Evolutionary conservation across 2,329 filamentous ascomycete genomes (phyloP).

Genomic region (Apiospora koreana): DNA sequence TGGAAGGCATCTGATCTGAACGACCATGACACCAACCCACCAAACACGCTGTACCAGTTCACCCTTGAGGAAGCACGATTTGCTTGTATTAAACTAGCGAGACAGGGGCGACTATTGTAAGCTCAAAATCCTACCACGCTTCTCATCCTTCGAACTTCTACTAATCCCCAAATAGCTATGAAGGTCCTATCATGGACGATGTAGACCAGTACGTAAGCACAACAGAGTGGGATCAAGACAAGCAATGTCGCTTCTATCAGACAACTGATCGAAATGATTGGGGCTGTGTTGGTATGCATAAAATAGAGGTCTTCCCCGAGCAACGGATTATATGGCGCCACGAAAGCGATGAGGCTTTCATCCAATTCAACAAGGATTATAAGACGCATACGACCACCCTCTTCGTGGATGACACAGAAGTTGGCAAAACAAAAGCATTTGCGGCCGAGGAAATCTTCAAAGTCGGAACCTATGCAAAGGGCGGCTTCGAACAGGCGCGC

Average conservation of each 20-base stretch:
- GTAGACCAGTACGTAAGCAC: neutral
- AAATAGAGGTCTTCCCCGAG: slow-evolving; percentile 29
- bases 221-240: neutral
- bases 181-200: neutral
- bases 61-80: slow-evolving; percentile 24
- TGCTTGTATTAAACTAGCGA: slow-evolving; percentile 19
- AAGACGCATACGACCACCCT: neutral
- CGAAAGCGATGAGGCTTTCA: neutral
- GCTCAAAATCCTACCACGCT: slow-evolving; percentile 4
- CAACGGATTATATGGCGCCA: slow-evolving; percentile 32
- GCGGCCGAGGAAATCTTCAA: neutral
- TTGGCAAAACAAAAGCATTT: neutral
- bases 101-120: slow-evolving; percentile 28
- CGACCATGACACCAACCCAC: slow-evolving; percentile 19
- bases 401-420: neutral
- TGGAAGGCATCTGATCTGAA: slow-evolving; percentile 8
- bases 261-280: neutral
- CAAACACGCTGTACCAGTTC: slow-evolving; percentile 32
- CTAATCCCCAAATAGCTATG: neutral
- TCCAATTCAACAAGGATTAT: slow-evolving; percentile 6
- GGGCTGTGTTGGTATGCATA: slow-evolving; percentile 20
- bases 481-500: slow-evolving; percentile 15
- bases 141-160: neutral
- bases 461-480: neutral
- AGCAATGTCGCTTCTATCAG: neutral